phyloP scores from a whole-genome alignment of 345 rosid genomes.

The Syzygium aromaticum region DNA sequence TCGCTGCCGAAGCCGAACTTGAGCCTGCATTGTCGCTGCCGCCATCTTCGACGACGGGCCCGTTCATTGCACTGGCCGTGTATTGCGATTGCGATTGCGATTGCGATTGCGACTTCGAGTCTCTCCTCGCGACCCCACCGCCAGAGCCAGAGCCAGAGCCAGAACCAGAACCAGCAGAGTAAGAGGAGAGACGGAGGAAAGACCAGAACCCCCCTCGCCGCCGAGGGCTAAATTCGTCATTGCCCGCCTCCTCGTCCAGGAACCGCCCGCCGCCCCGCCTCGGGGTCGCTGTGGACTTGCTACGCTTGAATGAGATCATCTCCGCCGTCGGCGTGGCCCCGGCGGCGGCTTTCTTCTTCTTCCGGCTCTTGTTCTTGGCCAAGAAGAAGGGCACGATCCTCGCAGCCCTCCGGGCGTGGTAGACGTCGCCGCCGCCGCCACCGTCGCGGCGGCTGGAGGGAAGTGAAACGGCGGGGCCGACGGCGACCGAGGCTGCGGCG shows the following conservation, averaged over 20 bases:
- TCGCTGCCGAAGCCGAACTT: background rate
- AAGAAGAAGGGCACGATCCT: constrained; percentile 44
- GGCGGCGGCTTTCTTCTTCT: constrained; percentile 24
- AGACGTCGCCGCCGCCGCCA: background rate
- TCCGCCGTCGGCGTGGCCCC: constrained; percentile 19
- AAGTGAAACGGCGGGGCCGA: background rate
- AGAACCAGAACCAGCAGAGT: constrained; percentile 9
- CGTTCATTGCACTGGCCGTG: background rate
- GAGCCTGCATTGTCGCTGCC: background rate
- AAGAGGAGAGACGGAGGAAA: constrained; percentile 52
- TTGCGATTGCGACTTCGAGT: background rate
- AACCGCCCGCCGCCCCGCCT: constrained; percentile 22
- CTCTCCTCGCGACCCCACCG: background rate
- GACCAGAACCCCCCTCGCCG: constrained; percentile 66
- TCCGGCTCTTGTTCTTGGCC: constrained; percentile 65
- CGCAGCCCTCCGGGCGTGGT: background rate
- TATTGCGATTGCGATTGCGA: background rate
- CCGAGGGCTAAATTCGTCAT: constrained; percentile 10
- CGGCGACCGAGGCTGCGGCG: background rate
- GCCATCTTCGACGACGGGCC: background rate
- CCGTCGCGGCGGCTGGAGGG: background rate
- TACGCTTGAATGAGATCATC: constrained; percentile 56
- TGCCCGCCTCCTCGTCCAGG: constrained; percentile 32
- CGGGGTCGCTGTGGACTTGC: constrained; percentile 63
- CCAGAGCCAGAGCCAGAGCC: background rate